A percentile compares a stretch with the other conserved stretches of the same genome.
phyloP scores from a whole-genome alignment of 805 yeast genomes.

The Ogataea paraovalis region DNA sequence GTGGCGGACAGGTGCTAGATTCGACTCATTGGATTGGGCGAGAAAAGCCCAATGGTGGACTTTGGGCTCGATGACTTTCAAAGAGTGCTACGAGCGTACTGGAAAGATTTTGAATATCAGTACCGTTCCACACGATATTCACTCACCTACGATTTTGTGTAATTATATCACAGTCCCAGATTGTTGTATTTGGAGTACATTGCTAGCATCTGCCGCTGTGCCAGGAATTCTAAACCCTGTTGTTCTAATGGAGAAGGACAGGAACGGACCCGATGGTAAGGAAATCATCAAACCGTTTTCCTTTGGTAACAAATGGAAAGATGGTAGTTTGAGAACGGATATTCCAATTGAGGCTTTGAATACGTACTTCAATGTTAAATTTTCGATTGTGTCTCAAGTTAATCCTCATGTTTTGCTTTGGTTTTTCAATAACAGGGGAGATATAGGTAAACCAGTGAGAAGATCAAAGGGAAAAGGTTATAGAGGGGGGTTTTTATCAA shows the following conservation, averaged over 20 bases:
- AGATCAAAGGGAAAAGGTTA: constrained; percentile 52
- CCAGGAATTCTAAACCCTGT: constrained; percentile 82
- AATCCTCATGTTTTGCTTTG: constrained; percentile 78
- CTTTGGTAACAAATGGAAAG: constrained; percentile 73
- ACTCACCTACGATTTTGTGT: constrained; percentile 75
- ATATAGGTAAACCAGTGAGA: constrained; percentile 75
- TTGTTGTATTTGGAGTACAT: constrained; percentile 76
- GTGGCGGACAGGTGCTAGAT: constrained; percentile 74
- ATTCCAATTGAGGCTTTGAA: constrained; percentile 72
- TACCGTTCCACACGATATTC: constrained; percentile 79
- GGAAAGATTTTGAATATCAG: constrained; percentile 70
- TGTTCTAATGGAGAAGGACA: constrained; percentile 59
- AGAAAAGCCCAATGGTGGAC: constrained; percentile 66
- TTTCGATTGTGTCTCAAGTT: constrained; percentile 74
- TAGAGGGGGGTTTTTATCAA: constrained; percentile 73
- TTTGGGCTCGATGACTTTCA: constrained; percentile 64
- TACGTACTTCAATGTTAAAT: constrained; percentile 71
- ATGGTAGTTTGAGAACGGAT: constrained; percentile 76
- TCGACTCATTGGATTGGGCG: constrained; percentile 76
- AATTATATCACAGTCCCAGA: constrained; percentile 75
- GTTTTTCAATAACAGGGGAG: constrained; percentile 74
- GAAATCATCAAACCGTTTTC: constrained; percentile 55
- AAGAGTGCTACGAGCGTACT: constrained; percentile 63
- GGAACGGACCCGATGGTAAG: constrained; percentile 14
- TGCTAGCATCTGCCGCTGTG: constrained; percentile 76